Base-by-base conservation (phyloP, 2,329 filamentous ascomycete species). In the Macrophomina pseudophaseolina region DNA sequence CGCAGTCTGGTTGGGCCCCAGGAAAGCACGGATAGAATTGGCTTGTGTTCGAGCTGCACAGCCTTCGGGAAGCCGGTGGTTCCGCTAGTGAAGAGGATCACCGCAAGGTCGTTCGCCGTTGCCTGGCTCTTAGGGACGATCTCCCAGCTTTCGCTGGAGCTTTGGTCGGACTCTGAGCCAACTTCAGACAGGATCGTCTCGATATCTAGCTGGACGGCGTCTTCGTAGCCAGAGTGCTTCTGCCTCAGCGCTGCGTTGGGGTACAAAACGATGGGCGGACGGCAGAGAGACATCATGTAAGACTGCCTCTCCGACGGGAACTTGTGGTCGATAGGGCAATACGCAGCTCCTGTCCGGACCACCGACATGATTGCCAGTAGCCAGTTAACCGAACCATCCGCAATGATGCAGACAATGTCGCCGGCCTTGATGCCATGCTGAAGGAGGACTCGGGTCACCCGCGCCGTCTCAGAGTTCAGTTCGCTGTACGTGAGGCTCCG, bases 321-420 rank as follows among this genome's bases (percentile, higher is more conserved):
- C 38, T 67, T 65, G 44, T 52, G 46, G 48, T 69, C 68, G 7
- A 69, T 44, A 1, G 68, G 68, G 8, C 64, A 64, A 11, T 69
- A 69, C 2, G 63, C 66, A 1, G 66, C 62, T 7, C 68, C 68
- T 1, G 54, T 49, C 44, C 65, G 51, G 0, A 69, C 38, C 30
- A 67, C 49, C 2, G 68, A 48, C 12, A 69, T 40, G 28, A 67
- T 67, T 1, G 52, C 66, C 42, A 67, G 28, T 2, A 69, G 48
- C 68, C 68, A 69, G 5, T 65, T 23, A 12, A 67, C 18, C 3
- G 65, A 67, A 9, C 68, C 68, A 49, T 69, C 68, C 12, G 65
- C 64, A 28, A 67, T 28, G 23, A 69, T 18, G n/a, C 53, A 56
- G 8, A 66, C 49, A 23, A 64, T 46, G 5, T 64, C 32, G 30